Evolutionary conservation across 305 asterid genomes (phyloP), one percentile per base, ranked within the genome.

Genomic region (Solanum aculeatissimum): DNA sequence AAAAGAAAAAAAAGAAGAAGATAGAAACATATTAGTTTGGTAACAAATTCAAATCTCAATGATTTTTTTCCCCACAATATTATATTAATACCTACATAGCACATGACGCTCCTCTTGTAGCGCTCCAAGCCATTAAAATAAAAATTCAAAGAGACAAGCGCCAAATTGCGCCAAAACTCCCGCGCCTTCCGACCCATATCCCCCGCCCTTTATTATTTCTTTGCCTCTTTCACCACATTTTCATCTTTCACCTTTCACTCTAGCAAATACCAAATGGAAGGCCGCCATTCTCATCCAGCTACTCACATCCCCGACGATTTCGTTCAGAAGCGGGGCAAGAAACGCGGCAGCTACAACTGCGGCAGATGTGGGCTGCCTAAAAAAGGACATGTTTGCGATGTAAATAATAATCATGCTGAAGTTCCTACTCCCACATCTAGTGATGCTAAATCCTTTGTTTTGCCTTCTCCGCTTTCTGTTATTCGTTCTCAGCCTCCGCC

Each of bases 281-380:
- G 90, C 86, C 94, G 91, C 87, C 93, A 58, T 32, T 97, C 95
- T 69, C 98, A 95, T 83, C 98, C 99, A 57, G 90, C 92, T 81
- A 92, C 98, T 54, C 96, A 98, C 47, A 58, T 90, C 83, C 86
- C 97, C 85, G 98, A 91, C 80, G 92, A 92, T 12, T 69, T 88
- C 62, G 86, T 88, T 14, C 78, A 82, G 38, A 91, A 92, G 88
- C 86, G 88, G 66, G 98, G 97, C 84, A 94, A 92, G 65, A 93
- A 86, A 84, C 90, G 98, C 6, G 99, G 99, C 2, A 91, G 45
- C 87, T 97, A 97, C 87, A 95, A 86, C 92, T 97, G 99, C 25
- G 97, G 99, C 53, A 94, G 97, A 7, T 97, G 99, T 74, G 98
- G 98, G 0, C 78, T 84, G 14, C 99, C 99, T 2, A 97, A 97